Conservation (phyloP, 2,329 filamentous ascomycete genomes). For the Penicillium capsulatum region DNA sequence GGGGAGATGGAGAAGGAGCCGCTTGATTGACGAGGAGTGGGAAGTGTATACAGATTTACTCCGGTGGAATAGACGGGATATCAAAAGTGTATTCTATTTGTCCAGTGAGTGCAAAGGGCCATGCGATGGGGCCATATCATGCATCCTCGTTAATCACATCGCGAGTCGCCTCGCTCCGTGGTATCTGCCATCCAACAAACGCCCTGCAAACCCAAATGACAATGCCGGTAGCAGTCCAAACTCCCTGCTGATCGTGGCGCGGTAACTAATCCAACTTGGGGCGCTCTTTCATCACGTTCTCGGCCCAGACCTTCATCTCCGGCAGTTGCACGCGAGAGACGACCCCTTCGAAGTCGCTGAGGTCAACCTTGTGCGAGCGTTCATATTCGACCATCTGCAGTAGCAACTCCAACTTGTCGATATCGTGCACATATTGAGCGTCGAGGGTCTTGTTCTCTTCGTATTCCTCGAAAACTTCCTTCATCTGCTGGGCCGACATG, state of each 20-base stretch:
- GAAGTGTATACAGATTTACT: not conserved
- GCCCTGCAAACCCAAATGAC: conserved; percentile 6
- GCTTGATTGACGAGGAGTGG: conserved; percentile 24
- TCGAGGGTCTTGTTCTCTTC: conserved; percentile 82
- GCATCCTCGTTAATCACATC: conserved; percentile 12
- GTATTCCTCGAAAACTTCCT: conserved; percentile 88
- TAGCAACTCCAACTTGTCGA: conserved; percentile 94
- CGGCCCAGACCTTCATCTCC: conserved; percentile 77
- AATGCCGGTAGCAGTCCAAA: not conserved
- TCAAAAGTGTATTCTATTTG: conserved; percentile 5
- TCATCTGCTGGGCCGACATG: conserved; percentile 63
- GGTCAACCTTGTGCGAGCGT: conserved; percentile 64
- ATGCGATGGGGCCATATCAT: conserved; percentile 10
- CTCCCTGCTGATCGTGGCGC: conserved; percentile 1
- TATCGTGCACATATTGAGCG: conserved; percentile 86
- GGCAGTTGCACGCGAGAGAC: conserved; percentile 66
- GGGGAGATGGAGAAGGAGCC: conserved; percentile 36
- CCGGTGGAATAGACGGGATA: not conserved
- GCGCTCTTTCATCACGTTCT: conserved; percentile 71
- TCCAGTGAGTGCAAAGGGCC: conserved; percentile 5
- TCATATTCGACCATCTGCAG: conserved; percentile 98
- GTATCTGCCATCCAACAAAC: conserved; percentile 17
- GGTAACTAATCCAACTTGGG: conserved; percentile 43
- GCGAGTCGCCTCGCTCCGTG: conserved; percentile 13
- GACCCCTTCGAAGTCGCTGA: conserved; percentile 84